Conservation (phyloP, 805 yeast genomes). For the Limtongia smithiae region DNA sequence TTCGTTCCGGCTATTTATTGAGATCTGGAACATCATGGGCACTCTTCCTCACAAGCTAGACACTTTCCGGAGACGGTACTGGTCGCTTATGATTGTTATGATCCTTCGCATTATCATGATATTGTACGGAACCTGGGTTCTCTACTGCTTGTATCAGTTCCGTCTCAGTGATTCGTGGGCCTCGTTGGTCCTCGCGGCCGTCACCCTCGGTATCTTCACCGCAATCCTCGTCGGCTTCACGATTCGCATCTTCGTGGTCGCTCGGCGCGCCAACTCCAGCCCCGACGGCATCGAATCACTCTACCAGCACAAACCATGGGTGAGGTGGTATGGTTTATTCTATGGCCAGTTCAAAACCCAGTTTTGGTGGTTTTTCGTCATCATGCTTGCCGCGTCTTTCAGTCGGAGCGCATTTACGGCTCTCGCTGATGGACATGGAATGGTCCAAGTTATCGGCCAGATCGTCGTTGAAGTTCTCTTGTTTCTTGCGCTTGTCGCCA, state of each 20-base stretch:
- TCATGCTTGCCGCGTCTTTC: constrained; percentile 30
- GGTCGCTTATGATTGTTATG: constrained; percentile 29
- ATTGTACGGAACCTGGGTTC: constrained; percentile 38
- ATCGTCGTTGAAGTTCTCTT: constrained; percentile 34
- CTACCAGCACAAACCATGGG: constrained; percentile 36
- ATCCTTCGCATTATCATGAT: constrained; percentile 34
- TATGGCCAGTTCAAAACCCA: constrained; percentile 36
- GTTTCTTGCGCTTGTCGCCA: constrained; percentile 25
- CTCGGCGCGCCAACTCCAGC: constrained; percentile 30
- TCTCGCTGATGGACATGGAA: constrained; percentile 36
- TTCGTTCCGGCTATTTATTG: constrained; percentile 32
- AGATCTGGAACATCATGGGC: constrained; percentile 21
- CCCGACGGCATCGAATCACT: constrained; percentile 30
- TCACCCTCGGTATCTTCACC: constrained; percentile 34
- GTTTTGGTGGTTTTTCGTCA: constrained; percentile 39
- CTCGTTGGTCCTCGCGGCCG: constrained; percentile 33
- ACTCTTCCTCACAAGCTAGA: constrained; percentile 21
- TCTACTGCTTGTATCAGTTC: constrained; percentile 36
- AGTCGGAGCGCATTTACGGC: constrained; percentile 37
- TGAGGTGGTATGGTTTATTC: constrained; percentile 36
- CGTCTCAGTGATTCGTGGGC: constrained; percentile 37
- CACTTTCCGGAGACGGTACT: constrained; percentile 32
- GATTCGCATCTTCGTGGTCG: constrained; percentile 32
- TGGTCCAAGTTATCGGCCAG: constrained; percentile 38
- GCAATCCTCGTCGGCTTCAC: constrained; percentile 30